Evolutionary conservation across 768 basidiomycete species (phyloP), one percentile per base, ranked within the genome.

Genomic region (Agaricus bisporus): DNA sequence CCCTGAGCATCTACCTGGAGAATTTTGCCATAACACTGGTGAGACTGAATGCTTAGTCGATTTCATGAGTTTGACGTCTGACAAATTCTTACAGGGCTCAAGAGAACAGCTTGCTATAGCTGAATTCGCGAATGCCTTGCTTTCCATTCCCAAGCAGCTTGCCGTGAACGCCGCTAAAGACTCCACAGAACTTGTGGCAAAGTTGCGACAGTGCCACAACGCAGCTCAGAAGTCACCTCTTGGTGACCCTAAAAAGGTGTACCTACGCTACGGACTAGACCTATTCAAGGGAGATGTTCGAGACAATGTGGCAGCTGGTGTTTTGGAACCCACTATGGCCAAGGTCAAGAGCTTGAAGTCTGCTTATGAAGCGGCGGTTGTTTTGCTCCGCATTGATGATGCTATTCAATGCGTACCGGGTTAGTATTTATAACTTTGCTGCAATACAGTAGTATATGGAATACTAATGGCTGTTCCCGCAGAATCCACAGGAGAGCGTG

Each of bases 81-180:
- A 42, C 41, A 39, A 5, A 15, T 46, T n/a, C 1, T 36, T 28
- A 20, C 64, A 98, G 95, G 97, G 95, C 44, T 99, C 97, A 18
- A 80, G 97, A 60, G 97, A 99, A 71, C 97, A 99, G 68, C 77
- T 99, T 49, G 97, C 97, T 17, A 98, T 99, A 63, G 97, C 95
- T n/a, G 97, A 99, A 68, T 99, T 99, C 67, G 97, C 97, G 18
- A 76, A 79, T 56, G 89, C 97, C 11, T 77, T 99, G 52, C 76
- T 99, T 39, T 82, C 94, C 14, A 99, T 99, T 61, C 97, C 97
- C 43, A 98, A 98, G 73, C 93, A 88, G 17, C 85, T 99, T 32
- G 87, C 97, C 2, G 90, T 98, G 49, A 99, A 99, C 66, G 97
- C 97, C 39, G 97, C 97, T 38, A 98, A 98, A 64, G 97, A 99